A percentile compares a stretch with the other conserved stretches of the same genome.
Conservation (phyloP, 1,139 yeast species). For the Yamadazyma trypodendri region DNA sequence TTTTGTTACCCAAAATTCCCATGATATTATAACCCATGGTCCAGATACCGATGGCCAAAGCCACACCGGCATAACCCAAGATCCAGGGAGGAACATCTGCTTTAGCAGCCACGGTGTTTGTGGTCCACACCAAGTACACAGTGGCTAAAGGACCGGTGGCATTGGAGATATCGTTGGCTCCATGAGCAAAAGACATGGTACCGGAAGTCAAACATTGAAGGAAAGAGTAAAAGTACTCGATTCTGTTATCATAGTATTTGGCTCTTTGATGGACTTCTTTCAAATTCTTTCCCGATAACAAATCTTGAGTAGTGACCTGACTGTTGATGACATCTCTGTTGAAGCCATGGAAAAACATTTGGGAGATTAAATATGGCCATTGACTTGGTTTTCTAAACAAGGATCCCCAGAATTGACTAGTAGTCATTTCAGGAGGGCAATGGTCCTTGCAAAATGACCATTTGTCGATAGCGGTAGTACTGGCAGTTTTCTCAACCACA, state of each 20-base stretch:
- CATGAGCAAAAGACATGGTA: constrained; percentile 81
- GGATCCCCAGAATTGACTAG: constrained; percentile 43
- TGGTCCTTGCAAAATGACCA: constrained; percentile 12
- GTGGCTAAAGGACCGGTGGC: constrained; percentile 78
- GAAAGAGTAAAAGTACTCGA: constrained; percentile 68
- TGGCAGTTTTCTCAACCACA: constrained; percentile 7
- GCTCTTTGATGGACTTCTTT: constrained; percentile 54
- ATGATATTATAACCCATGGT: constrained; percentile 72
- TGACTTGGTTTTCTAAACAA: constrained; percentile 45
- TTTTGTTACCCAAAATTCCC: constrained; percentile 70
- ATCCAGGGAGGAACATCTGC: constrained; percentile 73
- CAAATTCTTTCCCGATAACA: constrained; percentile 40
- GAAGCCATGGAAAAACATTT: constrained; percentile 58
- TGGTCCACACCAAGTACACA: constrained; percentile 60
- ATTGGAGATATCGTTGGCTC: constrained; percentile 78
- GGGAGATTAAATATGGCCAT: constrained; percentile 54
- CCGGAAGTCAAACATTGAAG: constrained; percentile 74
- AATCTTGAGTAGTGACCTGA: constrained; percentile 39
- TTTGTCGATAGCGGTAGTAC: constrained; percentile 8
- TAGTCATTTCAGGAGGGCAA: constrained; percentile 23
- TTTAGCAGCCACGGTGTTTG: constrained; percentile 47
- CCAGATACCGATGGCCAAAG: constrained; percentile 71
- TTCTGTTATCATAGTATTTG: constrained; percentile 67
- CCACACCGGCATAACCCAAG: constrained; percentile 64
- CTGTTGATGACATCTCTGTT: constrained; percentile 58